Base-by-base conservation (phyloP, 2,329 filamentous ascomycete genomes). In the Clonostachys sp. region DNA sequence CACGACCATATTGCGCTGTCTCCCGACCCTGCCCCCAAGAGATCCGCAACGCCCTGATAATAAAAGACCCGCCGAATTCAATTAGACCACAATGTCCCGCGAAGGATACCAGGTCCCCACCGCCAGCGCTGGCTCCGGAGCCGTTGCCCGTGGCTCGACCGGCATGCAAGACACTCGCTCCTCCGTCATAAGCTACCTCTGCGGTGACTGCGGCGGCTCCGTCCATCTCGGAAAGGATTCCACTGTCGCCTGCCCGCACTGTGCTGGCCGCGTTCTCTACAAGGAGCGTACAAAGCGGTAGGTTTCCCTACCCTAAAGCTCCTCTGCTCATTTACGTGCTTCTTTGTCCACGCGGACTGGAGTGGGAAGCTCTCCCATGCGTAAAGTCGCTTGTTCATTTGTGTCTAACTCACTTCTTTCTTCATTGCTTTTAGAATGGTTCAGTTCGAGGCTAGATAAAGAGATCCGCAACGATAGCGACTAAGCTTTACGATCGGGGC, bases 271-370 rank as follows among this genome's bases (percentile, higher is more conserved):
- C 55, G 91, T 99, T 51, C 72, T 99, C 56, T 97, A 97, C 73
- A 99, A 99, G 81, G 89, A 96, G 81, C 75, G 94, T 63, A 99
- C 94, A 41, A 96, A 95, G 78, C 83, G 94, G 94, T 96, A 66
- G 70, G 86, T 72, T 50, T 45, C 13, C 35, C 33, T 12, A 9
- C 13, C 35, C 33, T 12, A 9, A 5, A 34, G 24, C 24, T 30
- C 24, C 6, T 14, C 17, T 12, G 12, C 34, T 16, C 10, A n/a
- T n/a, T 49, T 6, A 42, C 20, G 34, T 34, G n/a, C 13, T 5
- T 20, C 20, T 45, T 5, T 34, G 16, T 6, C 33, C n/a, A 34
- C 33, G 17, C 52, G 59, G 45, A 57, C 36, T 14, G 33, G 2
- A 13, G 8, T 12, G 3, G 24, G 2, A 24, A 24, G 24, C 24